Conservation (phyloP, 805 yeast genomes). For the Zygotorulaspora sp. region DNA sequence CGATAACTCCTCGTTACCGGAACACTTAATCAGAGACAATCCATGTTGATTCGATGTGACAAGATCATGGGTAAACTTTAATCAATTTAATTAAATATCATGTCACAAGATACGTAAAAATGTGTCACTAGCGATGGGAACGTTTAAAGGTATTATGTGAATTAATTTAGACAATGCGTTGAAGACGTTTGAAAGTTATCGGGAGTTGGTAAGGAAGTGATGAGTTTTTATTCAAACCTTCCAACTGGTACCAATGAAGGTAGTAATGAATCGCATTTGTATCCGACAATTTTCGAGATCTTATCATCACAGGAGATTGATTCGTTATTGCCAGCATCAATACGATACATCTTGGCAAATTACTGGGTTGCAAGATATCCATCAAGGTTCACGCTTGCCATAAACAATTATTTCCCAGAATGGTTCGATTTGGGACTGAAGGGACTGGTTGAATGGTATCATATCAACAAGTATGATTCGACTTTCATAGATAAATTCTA, state of each 20-base stretch:
- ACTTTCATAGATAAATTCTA: slow-evolving; percentile 90
- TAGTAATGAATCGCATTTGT: slow-evolving; percentile 10
- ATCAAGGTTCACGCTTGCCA: slow-evolving; percentile 51
- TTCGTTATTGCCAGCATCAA: slow-evolving; percentile 71
- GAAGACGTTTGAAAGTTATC: too few relatives aligned
- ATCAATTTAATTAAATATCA: too few relatives aligned
- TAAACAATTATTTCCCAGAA: slow-evolving; percentile 70
- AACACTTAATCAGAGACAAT: too few relatives aligned
- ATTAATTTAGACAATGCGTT: too few relatives aligned
- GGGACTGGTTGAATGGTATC: slow-evolving; percentile 65
- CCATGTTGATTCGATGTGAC: too few relatives aligned
- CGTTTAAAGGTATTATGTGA: too few relatives aligned
- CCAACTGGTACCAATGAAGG: slow-evolving; percentile 20
- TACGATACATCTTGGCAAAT: slow-evolving; percentile 73
- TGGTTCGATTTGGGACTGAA: slow-evolving; percentile 53
- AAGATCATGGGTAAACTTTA: too few relatives aligned
- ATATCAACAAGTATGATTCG: slow-evolving; percentile 69
- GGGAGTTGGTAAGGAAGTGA: slow-evolving; percentile 4
- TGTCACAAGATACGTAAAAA: too few relatives aligned
- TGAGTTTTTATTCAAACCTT: slow-evolving; percentile 34
- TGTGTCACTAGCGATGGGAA: too few relatives aligned
- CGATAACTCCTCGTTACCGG: too few relatives aligned
- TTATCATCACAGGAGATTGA: slow-evolving; percentile 78
- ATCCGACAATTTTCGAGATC: slow-evolving; percentile 85
- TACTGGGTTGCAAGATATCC: slow-evolving; percentile 75